Conservation (phyloP, 2,329 filamentous ascomycete genomes). For the Epicoccum nigrum region DNA sequence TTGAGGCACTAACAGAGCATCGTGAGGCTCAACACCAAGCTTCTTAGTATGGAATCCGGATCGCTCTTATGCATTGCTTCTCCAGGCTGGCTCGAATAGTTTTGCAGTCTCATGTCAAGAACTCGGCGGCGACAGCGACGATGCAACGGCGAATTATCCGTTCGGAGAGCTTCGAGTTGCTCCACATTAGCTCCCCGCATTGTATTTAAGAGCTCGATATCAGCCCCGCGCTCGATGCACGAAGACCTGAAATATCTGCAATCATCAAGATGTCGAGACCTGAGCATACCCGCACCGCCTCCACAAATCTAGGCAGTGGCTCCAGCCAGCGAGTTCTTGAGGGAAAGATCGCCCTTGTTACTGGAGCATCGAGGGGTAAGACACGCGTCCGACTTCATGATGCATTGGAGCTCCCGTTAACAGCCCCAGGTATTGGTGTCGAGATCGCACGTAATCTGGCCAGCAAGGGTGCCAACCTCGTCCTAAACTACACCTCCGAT, state of each 20-base stretch:
- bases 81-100: constrained; percentile 5
- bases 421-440: constrained; percentile 70
- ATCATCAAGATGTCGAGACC: constrained; percentile 49
- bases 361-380: constrained; percentile 76
- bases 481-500: constrained; percentile 74
- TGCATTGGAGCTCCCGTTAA: constrained; percentile 5
- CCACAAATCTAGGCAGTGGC: constrained; percentile 47
- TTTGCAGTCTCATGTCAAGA: constrained; percentile 10
- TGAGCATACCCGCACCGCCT: constrained; percentile 41
- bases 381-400: not conserved
- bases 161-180: constrained; percentile 11
- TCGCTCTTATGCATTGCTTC: constrained; percentile 3
- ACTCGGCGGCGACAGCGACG: constrained; percentile 14
- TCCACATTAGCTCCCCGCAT: constrained; percentile 20
- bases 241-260: not conserved
- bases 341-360: constrained; percentile 79
- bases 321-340: constrained; percentile 54
- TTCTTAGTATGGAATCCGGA: constrained; percentile 1
- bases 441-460: constrained; percentile 73
- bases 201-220: constrained; percentile 12
- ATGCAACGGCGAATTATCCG: constrained; percentile 17
- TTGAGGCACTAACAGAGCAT: constrained; percentile 12
- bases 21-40: constrained; percentile 11
- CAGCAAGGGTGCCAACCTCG: constrained; percentile 70
- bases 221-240: constrained; percentile 5